Conservation (phyloP, 1,284 basidiomycete species). For the Schizophyllum commune region DNA sequence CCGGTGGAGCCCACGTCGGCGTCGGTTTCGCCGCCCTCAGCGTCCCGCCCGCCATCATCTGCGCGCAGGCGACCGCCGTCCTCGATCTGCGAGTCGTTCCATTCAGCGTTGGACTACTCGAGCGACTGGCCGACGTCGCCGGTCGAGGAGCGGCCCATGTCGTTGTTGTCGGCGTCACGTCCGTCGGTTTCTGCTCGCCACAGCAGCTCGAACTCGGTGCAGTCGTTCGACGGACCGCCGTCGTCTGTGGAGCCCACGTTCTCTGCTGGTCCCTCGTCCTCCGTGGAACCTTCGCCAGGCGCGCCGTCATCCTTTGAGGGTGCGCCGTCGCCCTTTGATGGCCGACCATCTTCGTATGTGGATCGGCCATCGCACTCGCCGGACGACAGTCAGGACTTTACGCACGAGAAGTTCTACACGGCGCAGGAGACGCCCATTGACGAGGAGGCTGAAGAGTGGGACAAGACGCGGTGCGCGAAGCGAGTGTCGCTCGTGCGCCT, state of each 20-base stretch:
- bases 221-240: slow-evolving; percentile 16
- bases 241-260: slow-evolving; percentile 1
- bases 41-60: slow-evolving; percentile 14
- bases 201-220: slow-evolving; percentile 25
- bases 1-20: neutral
- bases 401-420: slow-evolving; percentile 39
- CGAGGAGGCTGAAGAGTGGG: slow-evolving; percentile 80
- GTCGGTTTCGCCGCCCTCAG: slow-evolving; percentile 8
- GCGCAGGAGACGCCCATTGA: slow-evolving; percentile 24
- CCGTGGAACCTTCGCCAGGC: slow-evolving; percentile 3
- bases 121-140: slow-evolving; percentile 37
- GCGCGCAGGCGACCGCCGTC: slow-evolving; percentile 31
- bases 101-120: slow-evolving; percentile 55
- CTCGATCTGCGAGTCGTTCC: slow-evolving; percentile 52
- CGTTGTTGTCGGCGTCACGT: slow-evolving; percentile 20
- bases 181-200: slow-evolving; percentile 31
- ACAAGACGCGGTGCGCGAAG: slow-evolving; percentile 75
- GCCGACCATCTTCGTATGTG: slow-evolving; percentile 3
- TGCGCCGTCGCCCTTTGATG: neutral
- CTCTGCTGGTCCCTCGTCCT: neutral
- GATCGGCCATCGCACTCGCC: slow-evolving; percentile 4
- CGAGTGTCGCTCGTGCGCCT: slow-evolving; percentile 74
- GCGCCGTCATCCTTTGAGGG: slow-evolving; percentile 15
- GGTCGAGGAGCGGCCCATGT: slow-evolving; percentile 25
- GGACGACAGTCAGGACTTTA: slow-evolving; percentile 1